Evolutionary conservation across 2,329 filamentous ascomycete species (phyloP).

Genomic region (Conoideocrella luteorostrata): DNA sequence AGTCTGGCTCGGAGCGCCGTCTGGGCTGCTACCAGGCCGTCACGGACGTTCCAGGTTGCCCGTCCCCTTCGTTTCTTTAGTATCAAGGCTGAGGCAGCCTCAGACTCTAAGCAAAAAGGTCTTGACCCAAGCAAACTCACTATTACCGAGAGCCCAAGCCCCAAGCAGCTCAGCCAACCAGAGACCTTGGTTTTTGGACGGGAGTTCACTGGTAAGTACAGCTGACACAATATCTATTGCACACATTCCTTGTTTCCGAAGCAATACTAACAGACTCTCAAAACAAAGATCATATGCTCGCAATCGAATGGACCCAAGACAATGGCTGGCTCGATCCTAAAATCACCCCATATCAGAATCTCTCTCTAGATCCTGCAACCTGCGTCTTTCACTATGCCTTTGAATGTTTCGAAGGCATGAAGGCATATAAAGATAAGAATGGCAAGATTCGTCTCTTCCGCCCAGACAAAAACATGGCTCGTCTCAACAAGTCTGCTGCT

Average conservation of each 20-base stretch:
- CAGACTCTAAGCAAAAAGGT: constrained; percentile 49
- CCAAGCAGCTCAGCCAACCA: constrained; percentile 66
- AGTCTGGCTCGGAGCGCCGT: constrained; percentile 25
- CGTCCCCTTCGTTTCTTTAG: constrained; percentile 39
- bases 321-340: constrained; percentile 77
- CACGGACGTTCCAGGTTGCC: constrained; percentile 26
- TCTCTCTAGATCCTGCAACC: constrained; percentile 89
- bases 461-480: constrained; percentile 92
- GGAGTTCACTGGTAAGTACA: constrained; percentile 77
- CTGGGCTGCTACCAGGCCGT: constrained; percentile 25
- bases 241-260: not conserved
- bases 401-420: constrained; percentile 98
- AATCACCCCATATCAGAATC: constrained; percentile 93
- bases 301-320: constrained; percentile 82
- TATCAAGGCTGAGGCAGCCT: constrained; percentile 44
- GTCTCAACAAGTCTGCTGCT: constrained; percentile 83
- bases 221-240: too few relatives aligned
- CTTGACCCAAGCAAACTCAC: constrained; percentile 73
- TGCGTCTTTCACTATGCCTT: constrained; percentile 99
- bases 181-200: constrained; percentile 85
- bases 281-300: constrained; percentile 87
- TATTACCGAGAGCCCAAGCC: constrained; percentile 67
- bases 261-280: not conserved
- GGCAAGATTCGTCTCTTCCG: constrained; percentile 83
- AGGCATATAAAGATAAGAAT: constrained; percentile 86